Conservation (phyloP, 257 asterid species). For the Fraxinus quadrangulata region DNA sequence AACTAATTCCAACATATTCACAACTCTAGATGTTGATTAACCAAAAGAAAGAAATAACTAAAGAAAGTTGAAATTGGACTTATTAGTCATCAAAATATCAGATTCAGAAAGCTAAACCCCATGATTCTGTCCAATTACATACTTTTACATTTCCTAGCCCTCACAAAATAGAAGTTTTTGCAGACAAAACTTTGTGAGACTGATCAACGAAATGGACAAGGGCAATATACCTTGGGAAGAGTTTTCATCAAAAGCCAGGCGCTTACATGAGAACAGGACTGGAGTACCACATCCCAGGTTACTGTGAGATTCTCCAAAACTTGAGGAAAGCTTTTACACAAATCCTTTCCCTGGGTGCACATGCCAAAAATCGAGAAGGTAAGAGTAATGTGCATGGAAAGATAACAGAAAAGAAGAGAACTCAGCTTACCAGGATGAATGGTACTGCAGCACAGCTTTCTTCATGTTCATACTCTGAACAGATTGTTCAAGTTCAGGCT, state of each 20-base stretch:
- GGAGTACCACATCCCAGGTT: conserved; percentile 69
- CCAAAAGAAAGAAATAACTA: too few relatives aligned
- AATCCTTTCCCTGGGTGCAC: conserved; percentile 92
- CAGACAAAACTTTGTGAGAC: conserved; percentile 69
- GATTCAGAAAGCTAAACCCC: too few relatives aligned
- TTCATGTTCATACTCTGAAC: neutral
- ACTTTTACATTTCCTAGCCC: neutral
- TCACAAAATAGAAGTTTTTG: conserved; percentile 1
- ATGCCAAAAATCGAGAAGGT: conserved; percentile 41
- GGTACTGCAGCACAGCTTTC: neutral
- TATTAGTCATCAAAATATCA: too few relatives aligned
- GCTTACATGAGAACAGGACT: conserved; percentile 51
- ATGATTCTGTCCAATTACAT: too few relatives aligned
- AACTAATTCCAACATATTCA: too few relatives aligned
- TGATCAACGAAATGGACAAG: conserved; percentile 56
- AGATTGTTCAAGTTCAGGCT: neutral
- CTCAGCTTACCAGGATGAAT: neutral
- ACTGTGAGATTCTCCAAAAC: conserved; percentile 62
- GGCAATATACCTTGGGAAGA: conserved; percentile 60
- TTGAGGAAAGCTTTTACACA: conserved; percentile 93
- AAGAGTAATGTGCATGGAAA: neutral
- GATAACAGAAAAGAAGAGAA: neutral
- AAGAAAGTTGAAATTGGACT: too few relatives aligned
- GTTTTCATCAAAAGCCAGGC: conserved; percentile 61
- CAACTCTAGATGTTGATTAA: too few relatives aligned